Base-by-base conservation (phyloP, 2,329 filamentous ascomycete genomes). In the Amphichorda felina region DNA sequence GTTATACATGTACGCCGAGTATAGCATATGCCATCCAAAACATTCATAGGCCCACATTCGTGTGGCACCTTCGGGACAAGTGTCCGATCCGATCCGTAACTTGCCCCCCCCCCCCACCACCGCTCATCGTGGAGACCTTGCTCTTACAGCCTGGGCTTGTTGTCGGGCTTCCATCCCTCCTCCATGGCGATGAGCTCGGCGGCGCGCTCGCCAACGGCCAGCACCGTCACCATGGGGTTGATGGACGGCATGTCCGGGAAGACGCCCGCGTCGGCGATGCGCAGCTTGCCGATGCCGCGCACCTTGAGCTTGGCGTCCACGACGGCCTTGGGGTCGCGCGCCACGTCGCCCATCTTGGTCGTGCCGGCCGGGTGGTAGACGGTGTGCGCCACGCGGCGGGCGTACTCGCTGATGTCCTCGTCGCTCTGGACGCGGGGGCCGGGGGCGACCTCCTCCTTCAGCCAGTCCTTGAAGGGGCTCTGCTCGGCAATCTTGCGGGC, bases 341-440 rank as follows among this genome's bases (percentile, higher is more conserved):
- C 56, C 5, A 82, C 60, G 50, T 88, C 77, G 24, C 85, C 85
- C 86, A 94, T 94, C 68, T 87, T 87, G 37, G 85, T 91, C 14
- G 86, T 94, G 35, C 86, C 86, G 10, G 82, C 81, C 0, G 86
- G 86, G 59, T 94, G 86, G 60, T 94, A 94, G 21, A 94, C 85
- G 2, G 86, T 94, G 58, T 94, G 86, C 4, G 85, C 85, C 5
- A 72, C 86, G 31, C 76, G 72, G 32, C 86, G 73, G 25, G 82
- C 86, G 56, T 94, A 94, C 61, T 87, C 78, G 54, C 72, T 79
- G 8, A 94, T 70, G 38, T 82, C 80, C 57, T 88, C 84, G 51
- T 94, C 85, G 6, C 76, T 79, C 54, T 83, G 75, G 28, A 85
- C 59, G 27, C 70, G 63, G 10, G 79, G 81, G 4, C 85, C 85